Base-by-base conservation (phyloP, 1,139 yeast species). In the Saccharomyces hybrid region DNA sequence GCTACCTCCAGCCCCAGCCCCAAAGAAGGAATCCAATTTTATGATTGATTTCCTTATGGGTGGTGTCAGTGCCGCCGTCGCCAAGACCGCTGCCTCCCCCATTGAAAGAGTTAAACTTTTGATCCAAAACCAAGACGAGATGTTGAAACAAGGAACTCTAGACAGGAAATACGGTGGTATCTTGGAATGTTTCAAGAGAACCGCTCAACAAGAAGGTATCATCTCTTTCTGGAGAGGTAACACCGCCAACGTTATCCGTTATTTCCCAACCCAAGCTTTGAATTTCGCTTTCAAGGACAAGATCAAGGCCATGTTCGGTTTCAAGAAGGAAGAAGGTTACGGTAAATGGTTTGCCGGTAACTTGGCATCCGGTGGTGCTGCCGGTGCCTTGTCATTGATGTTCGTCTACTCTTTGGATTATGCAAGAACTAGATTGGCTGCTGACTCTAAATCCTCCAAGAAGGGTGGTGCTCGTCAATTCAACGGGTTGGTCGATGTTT, bases 41-140 rank as follows among this genome's bases (percentile, higher is more conserved):
- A 65, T 79, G 67, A 65, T 78, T 70, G 84, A 82, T 73, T 82
- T 81, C 78, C 68, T 82, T 73, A 82, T 84, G 88, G 88, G 88
- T 72, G 89, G 89, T 81, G 87, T 84, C 61, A 84, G 89, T 73
- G 89, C 90, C 75, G 89, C 89, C 67, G 85, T 84, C 75, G 82
- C 89, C 65, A 84, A 84, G 83, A 84, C 90, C 58, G 88, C 87
- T 59, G 89, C 89, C 64, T 89, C 90, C 67, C 90, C 90, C 73
- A 84, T 84, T 70, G 90, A 84, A 78, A 82, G 90, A 75, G 87
- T 84, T 73, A 84, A 84, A 81, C 79, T 84, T 65, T 79, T 84
- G 75, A 83, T 84, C 74, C 90, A 84, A 77, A 84, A 84, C 76
- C 90, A 84, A 76, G 90, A 84, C 70, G 89, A 84, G 76, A 84